Conservation (phyloP, 2,329 filamentous ascomycete genomes). For the Colletotrichum navitas region DNA sequence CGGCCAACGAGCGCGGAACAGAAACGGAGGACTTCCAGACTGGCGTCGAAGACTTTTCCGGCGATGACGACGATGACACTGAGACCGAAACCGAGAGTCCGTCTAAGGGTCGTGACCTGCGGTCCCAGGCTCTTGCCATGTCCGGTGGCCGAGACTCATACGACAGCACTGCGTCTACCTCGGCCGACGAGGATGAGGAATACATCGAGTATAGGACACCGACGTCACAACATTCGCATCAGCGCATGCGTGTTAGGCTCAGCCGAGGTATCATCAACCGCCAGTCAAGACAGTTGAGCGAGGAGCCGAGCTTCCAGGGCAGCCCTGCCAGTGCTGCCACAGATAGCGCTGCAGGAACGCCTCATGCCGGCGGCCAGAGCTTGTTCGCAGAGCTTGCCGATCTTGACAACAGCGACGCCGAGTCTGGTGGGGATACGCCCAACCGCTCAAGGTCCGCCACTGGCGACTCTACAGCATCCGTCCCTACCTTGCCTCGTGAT, state of each 20-base stretch:
- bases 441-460: slow-evolving; percentile 64
- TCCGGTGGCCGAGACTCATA: slow-evolving; percentile 74
- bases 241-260: slow-evolving; percentile 79
- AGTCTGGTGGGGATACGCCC: slow-evolving; percentile 71
- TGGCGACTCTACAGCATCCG: slow-evolving; percentile 60
- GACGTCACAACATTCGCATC: slow-evolving; percentile 68
- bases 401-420: slow-evolving; percentile 80
- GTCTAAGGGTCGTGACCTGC: slow-evolving; percentile 58
- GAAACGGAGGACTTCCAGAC: slow-evolving; percentile 97
- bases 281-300: slow-evolving; percentile 71
- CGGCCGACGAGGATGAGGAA: slow-evolving; percentile 76
- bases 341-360: slow-evolving; percentile 62
- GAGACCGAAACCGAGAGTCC: slow-evolving; percentile 86
- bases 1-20: slow-evolving; percentile 82
- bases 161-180: slow-evolving; percentile 90
- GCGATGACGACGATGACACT: slow-evolving; percentile 80
- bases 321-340: slow-evolving; percentile 70
- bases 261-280: slow-evolving; percentile 72
- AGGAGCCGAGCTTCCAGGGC: slow-evolving; percentile 68
- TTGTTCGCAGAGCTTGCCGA: slow-evolving; percentile 92
- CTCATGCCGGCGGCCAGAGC: slow-evolving; percentile 74
- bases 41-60: slow-evolving; percentile 82
- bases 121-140: slow-evolving; percentile 57
- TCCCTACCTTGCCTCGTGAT: slow-evolving; percentile 64
- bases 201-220: slow-evolving; percentile 69